These are phyloP conservation scores for Apophysomyces ossiformis DNA, from an alignment of 371 early-diverging fungal genomes.

Conservation along the genomic window DNA sequence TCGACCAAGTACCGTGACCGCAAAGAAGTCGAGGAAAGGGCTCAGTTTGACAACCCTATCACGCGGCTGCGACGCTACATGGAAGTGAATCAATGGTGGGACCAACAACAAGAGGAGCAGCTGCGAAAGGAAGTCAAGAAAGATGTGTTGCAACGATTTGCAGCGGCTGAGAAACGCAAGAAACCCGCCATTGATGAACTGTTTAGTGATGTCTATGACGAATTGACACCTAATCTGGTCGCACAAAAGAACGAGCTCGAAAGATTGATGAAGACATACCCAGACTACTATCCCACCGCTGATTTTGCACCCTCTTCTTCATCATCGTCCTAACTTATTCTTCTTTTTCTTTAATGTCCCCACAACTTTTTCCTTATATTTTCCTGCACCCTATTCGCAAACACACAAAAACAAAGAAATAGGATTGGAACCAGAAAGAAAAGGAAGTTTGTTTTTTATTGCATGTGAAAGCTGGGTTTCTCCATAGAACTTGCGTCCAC, in stretches of 20 bases:
- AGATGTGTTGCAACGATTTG: constrained; percentile 79
- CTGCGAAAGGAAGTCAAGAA: constrained; percentile 64
- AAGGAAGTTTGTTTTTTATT: too few relatives aligned
- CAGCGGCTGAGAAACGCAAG: constrained; percentile 83
- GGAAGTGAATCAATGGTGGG: constrained; percentile 87
- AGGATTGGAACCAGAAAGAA: too few relatives aligned
- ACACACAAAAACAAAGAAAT: too few relatives aligned
- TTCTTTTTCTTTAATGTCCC: background rate
- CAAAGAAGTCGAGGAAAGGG: constrained; percentile 88
- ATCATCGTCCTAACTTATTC: background rate
- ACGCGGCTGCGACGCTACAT: constrained; percentile 89
- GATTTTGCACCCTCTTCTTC: constrained; percentile 36
- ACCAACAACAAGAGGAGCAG: constrained; percentile 72
- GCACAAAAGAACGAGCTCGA: constrained; percentile 83
- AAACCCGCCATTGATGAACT: constrained; percentile 85
- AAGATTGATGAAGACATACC: constrained; percentile 82
- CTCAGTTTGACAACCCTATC: constrained; percentile 86
- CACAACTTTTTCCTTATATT: background rate
- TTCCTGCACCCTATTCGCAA: too few relatives aligned
- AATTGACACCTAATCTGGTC: constrained; percentile 72
- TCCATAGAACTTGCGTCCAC: too few relatives aligned
- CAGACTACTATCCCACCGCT: constrained; percentile 80
- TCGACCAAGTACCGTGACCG: constrained; percentile 87
- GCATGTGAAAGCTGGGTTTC: too few relatives aligned
- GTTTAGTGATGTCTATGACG: constrained; percentile 95